Base-by-base conservation (phyloP, 2,329 filamentous ascomycete genomes). In the Hypoxylon sp. region DNA sequence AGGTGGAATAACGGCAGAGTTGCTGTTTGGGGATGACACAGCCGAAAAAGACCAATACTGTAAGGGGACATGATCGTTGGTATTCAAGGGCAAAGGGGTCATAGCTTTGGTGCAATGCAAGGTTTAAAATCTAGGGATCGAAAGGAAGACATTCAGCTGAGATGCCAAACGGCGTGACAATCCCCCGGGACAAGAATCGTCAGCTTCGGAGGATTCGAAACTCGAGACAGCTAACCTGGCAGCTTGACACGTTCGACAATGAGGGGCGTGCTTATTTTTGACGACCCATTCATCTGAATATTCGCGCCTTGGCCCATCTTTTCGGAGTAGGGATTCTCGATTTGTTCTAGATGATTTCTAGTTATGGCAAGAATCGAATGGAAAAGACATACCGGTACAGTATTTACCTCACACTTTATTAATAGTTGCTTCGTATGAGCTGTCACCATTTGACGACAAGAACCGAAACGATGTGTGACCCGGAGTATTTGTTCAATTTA, bases 11-110 rank as follows among this genome's bases (percentile, higher is more conserved):
- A 25, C 56, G 56, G 56, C 37, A 55, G 31, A 51, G 42, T 52
- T 57, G 37, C 56, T 53, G 49, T 57, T 57, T 59, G 35, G 49
- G 49, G 49, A 38, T 35, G 42, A 54, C 44, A 56, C 32, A 46
- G 42, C 56, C 52, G 52, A 53, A 55, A 52, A 47, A 43, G 45
- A 59, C 40, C 49, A 55, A 58, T 51, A 45, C 29, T 29, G 29
- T 27, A 41, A 47, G 37, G n/a, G 32, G 30, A 36, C 19, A 49
- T 42, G 37, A 42, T 35, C 36, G 42, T 25, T 41, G 31, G 43
- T 42, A 47, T 40, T 15, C 36, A 41, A n/a, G n/a, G 21, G n/a
- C 49, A 53, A 57, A 43, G 32, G 41, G 31, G 41, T 40, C 17
- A 45, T 32, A 40, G 41, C 19, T 34, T 25, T 34, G 21, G 27